Percentiles rank a stretch among this genome's conserved stretches.
phyloP scores from a whole-genome alignment of 495 filamentous ascomycete genomes.

The Sporormia fimetaria region DNA sequence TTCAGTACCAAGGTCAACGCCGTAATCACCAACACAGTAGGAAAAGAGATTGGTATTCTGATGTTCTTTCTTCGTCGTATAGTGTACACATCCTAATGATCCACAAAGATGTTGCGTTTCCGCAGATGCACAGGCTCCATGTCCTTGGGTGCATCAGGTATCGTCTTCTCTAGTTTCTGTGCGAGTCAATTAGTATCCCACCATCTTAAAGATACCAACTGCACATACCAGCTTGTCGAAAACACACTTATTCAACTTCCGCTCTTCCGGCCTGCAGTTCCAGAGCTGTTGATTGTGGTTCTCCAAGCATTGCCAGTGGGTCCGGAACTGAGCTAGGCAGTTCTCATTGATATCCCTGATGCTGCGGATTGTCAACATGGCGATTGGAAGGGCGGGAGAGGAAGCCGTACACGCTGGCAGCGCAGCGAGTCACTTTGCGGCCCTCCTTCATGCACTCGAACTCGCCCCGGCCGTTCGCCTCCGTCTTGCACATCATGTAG shows the following conservation, averaged over 20 bases:
- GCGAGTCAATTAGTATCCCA: background rate
- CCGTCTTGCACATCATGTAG: slow-evolving; percentile 97
- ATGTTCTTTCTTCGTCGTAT: slow-evolving; percentile 3
- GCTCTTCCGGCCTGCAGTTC: slow-evolving; percentile 71
- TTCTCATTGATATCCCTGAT: slow-evolving; percentile 92
- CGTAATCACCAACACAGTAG: too few relatives aligned
- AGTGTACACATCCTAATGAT: slow-evolving; percentile 20
- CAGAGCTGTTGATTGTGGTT: slow-evolving; percentile 94
- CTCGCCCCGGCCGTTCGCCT: slow-evolving; percentile 78
- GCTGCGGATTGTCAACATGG: too few relatives aligned
- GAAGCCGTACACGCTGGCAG: slow-evolving; percentile 76
- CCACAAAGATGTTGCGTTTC: slow-evolving; percentile 62
- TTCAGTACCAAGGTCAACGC: too few relatives aligned
- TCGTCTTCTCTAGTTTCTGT: slow-evolving; percentile 79
- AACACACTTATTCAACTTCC: slow-evolving; percentile 81
- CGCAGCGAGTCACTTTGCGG: slow-evolving; percentile 89
- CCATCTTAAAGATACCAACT: background rate
- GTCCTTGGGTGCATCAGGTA: slow-evolving; percentile 70
- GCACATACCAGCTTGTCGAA: slow-evolving; percentile 81
- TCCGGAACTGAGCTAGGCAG: slow-evolving; percentile 81
- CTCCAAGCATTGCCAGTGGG: slow-evolving; percentile 91
- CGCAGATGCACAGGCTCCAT: slow-evolving; percentile 74
- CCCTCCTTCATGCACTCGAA: slow-evolving; percentile 93
- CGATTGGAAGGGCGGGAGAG: background rate
- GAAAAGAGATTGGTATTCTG: too few relatives aligned